Evolutionary conservation across 768 basidiomycete genomes (phyloP), one percentile per base, ranked within the genome.

Genomic region (Gloeopeniophorella convolvens): DNA sequence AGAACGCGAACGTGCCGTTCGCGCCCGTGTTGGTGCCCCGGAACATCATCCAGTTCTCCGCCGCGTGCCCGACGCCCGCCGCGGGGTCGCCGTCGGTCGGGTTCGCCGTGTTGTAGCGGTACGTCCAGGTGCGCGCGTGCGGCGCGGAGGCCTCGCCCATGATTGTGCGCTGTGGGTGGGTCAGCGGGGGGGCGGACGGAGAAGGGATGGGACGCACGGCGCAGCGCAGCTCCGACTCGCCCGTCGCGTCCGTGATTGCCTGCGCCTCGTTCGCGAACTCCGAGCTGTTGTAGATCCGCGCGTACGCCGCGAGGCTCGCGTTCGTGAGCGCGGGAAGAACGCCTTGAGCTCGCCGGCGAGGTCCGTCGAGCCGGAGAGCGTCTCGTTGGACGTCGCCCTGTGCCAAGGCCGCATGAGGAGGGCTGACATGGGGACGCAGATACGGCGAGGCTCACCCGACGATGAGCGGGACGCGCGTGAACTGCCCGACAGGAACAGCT

Each of bases 41-140:
- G 66, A 80, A 82, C 80, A 82, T 77, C 78, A 80, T 81, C 76
- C 77, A 82, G 57, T 83, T 81, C 60, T 80, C 82, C 1, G 82
- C 71, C 6, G 80, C 73, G 54, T 82, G 80, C 1, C 45, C 62
- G 1, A 77, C 74, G 8, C n/a, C n/a, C n/a, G 50, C 35, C 11
- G 50, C 47, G 1, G 60, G 44, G 15, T 65, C 65, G 13, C 65
- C 65, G 4, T 55, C 53, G 0, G 75, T 74, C 6, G 75, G 75
- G 45, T 78, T 74, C 4, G 69, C 65, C 51, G 81, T 76, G 61
- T 82, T 81, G 62, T 80, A 82, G 23, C 79, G 70, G 57, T 81
- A 82, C 11, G 75, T 76, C 71, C 71, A 82, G 2, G 74, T 63
- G 13, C 59, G 63, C 18, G 20, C 53, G 16, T 62, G 57, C 36